These are phyloP conservation scores for Acanthamoeba lenticulata DNA, from an alignment of 208 protist species.

Conservation along the genomic window DNA sequence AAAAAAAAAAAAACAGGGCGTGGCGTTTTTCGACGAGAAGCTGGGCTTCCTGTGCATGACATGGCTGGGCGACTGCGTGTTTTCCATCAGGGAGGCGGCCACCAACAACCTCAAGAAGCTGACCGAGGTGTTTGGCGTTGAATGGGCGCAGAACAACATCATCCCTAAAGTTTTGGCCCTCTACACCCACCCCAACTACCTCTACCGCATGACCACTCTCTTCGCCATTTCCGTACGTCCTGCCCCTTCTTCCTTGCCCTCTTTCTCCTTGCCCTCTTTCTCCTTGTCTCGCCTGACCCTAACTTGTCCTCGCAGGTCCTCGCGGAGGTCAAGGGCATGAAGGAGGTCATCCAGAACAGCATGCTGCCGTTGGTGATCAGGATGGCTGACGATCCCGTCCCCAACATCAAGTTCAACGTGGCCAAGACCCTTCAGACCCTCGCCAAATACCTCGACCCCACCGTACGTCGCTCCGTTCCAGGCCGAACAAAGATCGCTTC, in stretches of 20 bases:
- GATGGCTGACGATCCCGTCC: slow-evolving; percentile 87
- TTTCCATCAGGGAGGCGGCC: slow-evolving; percentile 90
- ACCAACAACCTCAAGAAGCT: slow-evolving; percentile 87
- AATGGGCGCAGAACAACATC: slow-evolving; percentile 89
- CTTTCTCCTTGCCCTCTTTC: neutral
- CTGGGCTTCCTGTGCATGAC: slow-evolving; percentile 87
- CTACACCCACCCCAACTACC: slow-evolving; percentile 87
- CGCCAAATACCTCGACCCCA: slow-evolving; percentile 73
- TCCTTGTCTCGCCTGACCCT: neutral
- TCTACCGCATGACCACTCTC: slow-evolving; percentile 91
- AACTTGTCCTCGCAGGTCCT: slow-evolving; percentile 65
- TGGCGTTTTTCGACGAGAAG: slow-evolving; percentile 92
- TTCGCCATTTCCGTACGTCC: slow-evolving; percentile 85
- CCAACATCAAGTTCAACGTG: slow-evolving; percentile 92
- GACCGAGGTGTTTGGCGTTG: slow-evolving; percentile 88
- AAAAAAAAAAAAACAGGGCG: slow-evolving; percentile 73
- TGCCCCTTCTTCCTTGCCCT: neutral
- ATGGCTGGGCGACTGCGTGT: slow-evolving; percentile 92
- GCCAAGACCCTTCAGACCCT: slow-evolving; percentile 86
- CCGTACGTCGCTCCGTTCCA: neutral
- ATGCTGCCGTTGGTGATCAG: slow-evolving; percentile 85
- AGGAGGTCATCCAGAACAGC: slow-evolving; percentile 71
- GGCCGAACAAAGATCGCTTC: slow-evolving; percentile 67
- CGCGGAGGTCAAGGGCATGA: slow-evolving; percentile 62
- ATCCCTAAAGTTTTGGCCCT: slow-evolving; percentile 88